Percentiles rank a stretch among this genome's conserved stretches.
These are phyloP conservation scores for Debaryomyces prosopidis DNA, from an alignment of 805 yeast species.

Conservation along the genomic window DNA sequence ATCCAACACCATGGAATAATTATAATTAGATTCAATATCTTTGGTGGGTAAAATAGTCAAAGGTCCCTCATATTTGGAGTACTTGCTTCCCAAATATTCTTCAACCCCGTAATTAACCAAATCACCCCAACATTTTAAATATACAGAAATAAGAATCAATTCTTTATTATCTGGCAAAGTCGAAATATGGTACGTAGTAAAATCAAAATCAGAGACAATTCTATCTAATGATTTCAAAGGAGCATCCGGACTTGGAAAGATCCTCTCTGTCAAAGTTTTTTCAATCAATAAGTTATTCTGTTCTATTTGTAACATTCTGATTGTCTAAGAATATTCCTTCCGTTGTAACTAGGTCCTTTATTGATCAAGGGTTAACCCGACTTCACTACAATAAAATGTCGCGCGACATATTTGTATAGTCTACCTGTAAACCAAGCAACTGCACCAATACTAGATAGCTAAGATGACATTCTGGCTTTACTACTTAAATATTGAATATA, in stretches of 20 bases:
- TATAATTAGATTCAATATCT: slow-evolving; percentile 74
- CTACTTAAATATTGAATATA: too few relatives aligned
- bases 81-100: slow-evolving; percentile 52
- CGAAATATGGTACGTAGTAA: slow-evolving; percentile 89
- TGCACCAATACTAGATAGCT: too few relatives aligned
- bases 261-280: slow-evolving; percentile 74
- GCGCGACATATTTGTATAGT: not conserved
- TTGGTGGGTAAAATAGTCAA: slow-evolving; percentile 28
- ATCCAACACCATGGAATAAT: slow-evolving; percentile 74
- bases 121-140: slow-evolving; percentile 77
- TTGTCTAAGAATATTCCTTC: not conserved
- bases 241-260: slow-evolving; percentile 46
- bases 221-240: slow-evolving; percentile 63
- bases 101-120: slow-evolving; percentile 66
- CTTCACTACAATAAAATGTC: not conserved
- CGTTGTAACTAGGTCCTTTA: not conserved
- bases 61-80: slow-evolving; percentile 33
- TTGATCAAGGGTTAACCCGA: not conserved
- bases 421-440: too few relatives aligned
- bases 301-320: slow-evolving; percentile 78
- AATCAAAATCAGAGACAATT: slow-evolving; percentile 91
- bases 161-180: slow-evolving; percentile 74
- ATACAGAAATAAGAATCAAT: slow-evolving; percentile 63
- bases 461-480: too few relatives aligned
- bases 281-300: slow-evolving; percentile 80